A percentile compares a stretch with the other conserved stretches of the same genome.
Evolutionary conservation across 768 basidiomycete species (phyloP).

Genomic region (Tylopilus cervinicoccineus): DNA sequence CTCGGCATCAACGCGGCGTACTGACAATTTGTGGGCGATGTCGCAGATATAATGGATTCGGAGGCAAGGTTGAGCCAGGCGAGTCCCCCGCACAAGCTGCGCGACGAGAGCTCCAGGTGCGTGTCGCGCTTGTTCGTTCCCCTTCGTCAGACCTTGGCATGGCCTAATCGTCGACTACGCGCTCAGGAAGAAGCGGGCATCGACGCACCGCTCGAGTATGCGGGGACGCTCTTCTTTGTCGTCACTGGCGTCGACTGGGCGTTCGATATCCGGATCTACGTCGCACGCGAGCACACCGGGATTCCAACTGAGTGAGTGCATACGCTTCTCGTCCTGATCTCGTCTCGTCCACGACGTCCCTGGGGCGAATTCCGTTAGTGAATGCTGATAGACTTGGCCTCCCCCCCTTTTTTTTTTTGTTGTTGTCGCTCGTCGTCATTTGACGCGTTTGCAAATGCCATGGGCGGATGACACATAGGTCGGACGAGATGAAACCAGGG

Average conservation of each 20-base stretch:
- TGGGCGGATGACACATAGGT: constrained; percentile 40
- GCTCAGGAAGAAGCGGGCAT: constrained; percentile 86
- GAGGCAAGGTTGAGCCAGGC: constrained; percentile 77
- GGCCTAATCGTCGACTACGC: not conserved
- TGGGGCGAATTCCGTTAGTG: too few species aligned
- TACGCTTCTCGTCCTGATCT: not conserved
- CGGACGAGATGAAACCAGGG: constrained; percentile 83
- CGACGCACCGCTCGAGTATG: constrained; percentile 55
- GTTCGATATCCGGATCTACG: constrained; percentile 71
- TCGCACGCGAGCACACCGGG: constrained; percentile 58
- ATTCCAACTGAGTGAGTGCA: constrained; percentile 60
- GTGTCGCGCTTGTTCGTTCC: not conserved
- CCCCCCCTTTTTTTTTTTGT: not conserved
- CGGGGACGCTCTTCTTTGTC: constrained; percentile 64
- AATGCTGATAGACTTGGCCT: not conserved
- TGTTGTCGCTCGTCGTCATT: not conserved
- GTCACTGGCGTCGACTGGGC: constrained; percentile 50
- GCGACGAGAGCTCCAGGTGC: constrained; percentile 64
- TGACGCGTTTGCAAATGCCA: not conserved
- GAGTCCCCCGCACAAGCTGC: constrained; percentile 73
- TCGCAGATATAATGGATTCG: constrained; percentile 81
- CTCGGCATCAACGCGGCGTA: not conserved
- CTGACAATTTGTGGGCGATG: not conserved
- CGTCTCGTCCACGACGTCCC: too few species aligned
- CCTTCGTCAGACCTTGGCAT: not conserved